Conservation (phyloP, 1,284 basidiomycete species). For the Pseudozyma thailandica region DNA sequence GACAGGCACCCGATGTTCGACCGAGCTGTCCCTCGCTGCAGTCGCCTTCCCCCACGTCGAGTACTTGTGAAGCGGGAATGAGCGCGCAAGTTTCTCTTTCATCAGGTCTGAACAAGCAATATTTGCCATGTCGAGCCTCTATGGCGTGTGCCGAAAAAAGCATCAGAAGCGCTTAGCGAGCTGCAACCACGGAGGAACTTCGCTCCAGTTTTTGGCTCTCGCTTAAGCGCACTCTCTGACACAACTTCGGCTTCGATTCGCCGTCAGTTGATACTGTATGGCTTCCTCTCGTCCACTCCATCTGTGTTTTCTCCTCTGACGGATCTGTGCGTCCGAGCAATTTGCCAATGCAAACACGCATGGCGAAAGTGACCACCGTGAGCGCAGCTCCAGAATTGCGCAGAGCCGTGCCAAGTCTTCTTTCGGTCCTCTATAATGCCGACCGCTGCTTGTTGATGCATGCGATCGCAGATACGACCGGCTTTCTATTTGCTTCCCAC, state of each 20-base stretch:
- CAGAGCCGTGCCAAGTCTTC: too few relatives aligned
- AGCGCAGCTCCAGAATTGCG: too few relatives aligned
- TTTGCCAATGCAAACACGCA: too few relatives aligned
- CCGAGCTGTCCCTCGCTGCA: conserved; percentile 13
- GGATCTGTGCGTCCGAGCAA: too few relatives aligned
- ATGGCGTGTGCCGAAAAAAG: conserved; percentile 8
- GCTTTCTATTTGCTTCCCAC: too few relatives aligned
- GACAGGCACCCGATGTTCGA: conserved; percentile 23
- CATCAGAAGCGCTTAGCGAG: conserved; percentile 12
- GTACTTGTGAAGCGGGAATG: background rate
- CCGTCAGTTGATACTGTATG: background rate
- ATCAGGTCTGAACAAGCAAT: background rate
- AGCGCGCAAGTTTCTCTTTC: background rate
- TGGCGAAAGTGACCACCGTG: too few relatives aligned
- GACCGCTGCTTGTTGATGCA: too few relatives aligned
- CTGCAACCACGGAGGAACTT: conserved; percentile 44
- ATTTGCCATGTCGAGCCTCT: too few relatives aligned
- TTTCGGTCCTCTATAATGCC: too few relatives aligned
- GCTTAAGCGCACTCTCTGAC: conserved; percentile 22
- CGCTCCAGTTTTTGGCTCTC: conserved; percentile 27
- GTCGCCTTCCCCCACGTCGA: background rate
- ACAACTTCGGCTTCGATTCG: background rate
- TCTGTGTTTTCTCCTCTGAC: background rate
- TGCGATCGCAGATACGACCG: too few relatives aligned
- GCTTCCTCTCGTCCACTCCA: too few relatives aligned